Percentiles rank a stretch among this genome's conserved stretches.
Conservation (phyloP, 2,329 filamentous ascomycete species). For the Exophiala xenobiotica region DNA sequence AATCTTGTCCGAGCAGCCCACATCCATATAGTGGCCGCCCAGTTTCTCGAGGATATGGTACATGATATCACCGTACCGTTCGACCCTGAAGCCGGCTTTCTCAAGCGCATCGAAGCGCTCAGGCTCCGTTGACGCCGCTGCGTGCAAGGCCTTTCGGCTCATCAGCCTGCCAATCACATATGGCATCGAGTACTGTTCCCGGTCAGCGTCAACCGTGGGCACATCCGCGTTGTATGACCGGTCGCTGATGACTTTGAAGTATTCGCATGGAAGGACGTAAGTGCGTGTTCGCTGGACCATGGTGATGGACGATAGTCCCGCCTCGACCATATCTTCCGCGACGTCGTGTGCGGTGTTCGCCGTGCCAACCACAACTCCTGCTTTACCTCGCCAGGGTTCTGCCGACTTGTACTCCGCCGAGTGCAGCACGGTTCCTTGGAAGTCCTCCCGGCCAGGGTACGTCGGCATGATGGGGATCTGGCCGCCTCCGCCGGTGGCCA, state of each 20-base stretch:
- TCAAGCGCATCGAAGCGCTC: slow-evolving; percentile 44
- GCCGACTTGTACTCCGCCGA: slow-evolving; percentile 38
- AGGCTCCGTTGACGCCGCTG: slow-evolving; percentile 35
- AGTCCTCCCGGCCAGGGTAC: slow-evolving; percentile 33
- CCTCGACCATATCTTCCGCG: slow-evolving; percentile 48
- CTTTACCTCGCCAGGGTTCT: slow-evolving; percentile 40
- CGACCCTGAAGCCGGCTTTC: slow-evolving; percentile 44
- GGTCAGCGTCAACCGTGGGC: slow-evolving; percentile 27
- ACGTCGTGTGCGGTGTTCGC: slow-evolving; percentile 52
- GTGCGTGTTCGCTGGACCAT: slow-evolving; percentile 49
- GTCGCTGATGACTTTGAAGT: slow-evolving; percentile 27
- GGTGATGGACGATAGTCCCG: slow-evolving; percentile 43
- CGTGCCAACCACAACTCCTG: slow-evolving; percentile 48
- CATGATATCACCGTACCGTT: slow-evolving; percentile 39
- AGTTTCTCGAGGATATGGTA: slow-evolving; percentile 42
- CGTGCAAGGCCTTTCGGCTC: slow-evolving; percentile 33
- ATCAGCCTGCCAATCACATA: slow-evolving; percentile 33
- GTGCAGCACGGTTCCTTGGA: slow-evolving; percentile 40
- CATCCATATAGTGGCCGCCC: slow-evolving; percentile 51
- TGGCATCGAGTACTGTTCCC: slow-evolving; percentile 31
- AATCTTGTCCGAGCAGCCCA: slow-evolving; percentile 45
- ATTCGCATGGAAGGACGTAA: slow-evolving; percentile 31
- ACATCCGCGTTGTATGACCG: slow-evolving; percentile 25
- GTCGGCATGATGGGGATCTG: slow-evolving; percentile 33
- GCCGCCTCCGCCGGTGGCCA: slow-evolving; percentile 27